Base-by-base conservation (phyloP, 1,284 basidiomycete genomes). In the Inonotus hispidus region DNA sequence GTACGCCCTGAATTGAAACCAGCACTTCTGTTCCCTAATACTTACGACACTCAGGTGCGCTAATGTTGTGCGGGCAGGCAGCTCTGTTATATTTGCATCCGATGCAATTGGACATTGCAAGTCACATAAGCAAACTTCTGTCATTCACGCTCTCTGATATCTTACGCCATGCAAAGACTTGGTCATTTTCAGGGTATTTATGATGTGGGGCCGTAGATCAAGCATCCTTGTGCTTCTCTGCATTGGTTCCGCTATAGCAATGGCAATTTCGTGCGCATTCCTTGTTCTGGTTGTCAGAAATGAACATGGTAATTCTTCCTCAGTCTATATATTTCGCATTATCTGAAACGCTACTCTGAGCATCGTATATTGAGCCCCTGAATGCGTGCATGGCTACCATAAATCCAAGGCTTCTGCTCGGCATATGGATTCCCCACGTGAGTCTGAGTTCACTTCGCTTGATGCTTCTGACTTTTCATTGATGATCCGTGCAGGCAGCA, bases 61-160 rank as follows among this genome's bases (percentile, higher is more conserved):
- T 8, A 19, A 14, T 38, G n/a, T 37, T n/a, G 29, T 25, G 8
- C 37, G 21, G 10, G 27, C 41, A 21, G 27, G 38, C 11, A 41
- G 53, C 14, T 39, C 41, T 39, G 4, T 38, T 10, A 41, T 55
- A 10, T 55, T 55, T 55, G 11, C 37, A 11, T 32, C 53, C 16
- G 53, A 55, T 55, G 53, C 53, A 7, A 39, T 39, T 13, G 53
- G 53, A 39, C 53, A 55, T 55, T 27, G 53, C 41, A 7, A 37
- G 53, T n/a, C 10, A 53, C 50, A 53, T 16, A 41, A 21, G 32
- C 53, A 37, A 5, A n/a, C 35, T n/a, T 23, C 14, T n/a, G 19
- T n/a, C n/a, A 6, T 39, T 39, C 38, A n/a, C 38, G 11, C 13
- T 13, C 38, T 39, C n/a, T 39, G 38, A 39, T 4, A 39, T n/a